phyloP scores from a whole-genome alignment of 1,284 basidiomycete genomes.

The Ustilago cynodontis region DNA sequence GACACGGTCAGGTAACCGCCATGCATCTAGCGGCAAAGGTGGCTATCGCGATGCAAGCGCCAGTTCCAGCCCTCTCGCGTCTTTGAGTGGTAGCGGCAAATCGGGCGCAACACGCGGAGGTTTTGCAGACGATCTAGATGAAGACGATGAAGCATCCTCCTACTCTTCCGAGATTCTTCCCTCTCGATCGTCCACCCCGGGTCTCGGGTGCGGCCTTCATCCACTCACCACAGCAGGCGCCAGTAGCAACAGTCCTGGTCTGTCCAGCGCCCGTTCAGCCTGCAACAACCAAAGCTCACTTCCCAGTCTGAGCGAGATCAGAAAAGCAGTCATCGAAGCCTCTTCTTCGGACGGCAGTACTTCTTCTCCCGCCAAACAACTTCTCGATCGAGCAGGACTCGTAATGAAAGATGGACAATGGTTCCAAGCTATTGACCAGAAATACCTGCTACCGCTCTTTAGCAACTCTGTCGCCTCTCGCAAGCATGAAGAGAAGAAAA shows the following conservation, averaged over 20 bases:
- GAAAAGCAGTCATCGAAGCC: conserved; percentile 40
- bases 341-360: conserved; percentile 30
- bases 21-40: conserved; percentile 28
- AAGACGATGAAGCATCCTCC: conserved; percentile 39
- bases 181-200: conserved; percentile 32
- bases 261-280: conserved; percentile 21
- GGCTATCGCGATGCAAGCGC: conserved; percentile 43
- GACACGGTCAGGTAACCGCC: conserved; percentile 26
- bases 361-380: conserved; percentile 50
- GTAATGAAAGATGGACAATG: conserved; percentile 78
- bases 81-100: conserved; percentile 21
- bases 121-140: conserved; percentile 53
- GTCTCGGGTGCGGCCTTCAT: conserved; percentile 12
- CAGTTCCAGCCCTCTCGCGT: conserved; percentile 32
- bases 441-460: conserved; percentile 93
- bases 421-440: conserved; percentile 95
- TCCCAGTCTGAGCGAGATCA: conserved; percentile 43
- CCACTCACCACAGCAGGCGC: conserved; percentile 14
- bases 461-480: conserved; percentile 77
- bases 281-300: conserved; percentile 5
- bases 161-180: conserved; percentile 36
- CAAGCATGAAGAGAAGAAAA: conserved; percentile 68
- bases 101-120: conserved; percentile 15
- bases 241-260: conserved; percentile 9
- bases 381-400: conserved; percentile 64